phyloP scores from a whole-genome alignment of 2,329 filamentous ascomycete species.

The Colletotrichum euphorbiae region DNA sequence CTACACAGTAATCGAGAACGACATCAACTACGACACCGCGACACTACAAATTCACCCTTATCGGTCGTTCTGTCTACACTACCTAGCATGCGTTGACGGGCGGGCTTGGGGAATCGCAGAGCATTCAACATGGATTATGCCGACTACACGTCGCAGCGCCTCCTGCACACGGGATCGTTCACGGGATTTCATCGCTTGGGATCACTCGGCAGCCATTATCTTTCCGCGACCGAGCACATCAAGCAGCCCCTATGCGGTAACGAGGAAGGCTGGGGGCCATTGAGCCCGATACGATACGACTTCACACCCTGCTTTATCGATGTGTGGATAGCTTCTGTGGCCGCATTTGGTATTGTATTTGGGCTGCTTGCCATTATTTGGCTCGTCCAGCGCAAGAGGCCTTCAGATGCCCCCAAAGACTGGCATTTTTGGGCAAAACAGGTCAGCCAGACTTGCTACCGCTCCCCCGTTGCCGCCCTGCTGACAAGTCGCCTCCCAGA shows the following conservation, averaged over 20 bases:
- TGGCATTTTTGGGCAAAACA: conserved; percentile 95
- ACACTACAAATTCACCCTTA: neutral
- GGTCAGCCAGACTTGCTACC: conserved; percentile 62
- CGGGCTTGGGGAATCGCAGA: conserved; percentile 30
- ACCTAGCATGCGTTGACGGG: conserved; percentile 38
- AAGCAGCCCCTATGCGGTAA: conserved; percentile 87
- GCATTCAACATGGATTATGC: conserved; percentile 36
- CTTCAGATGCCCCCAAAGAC: conserved; percentile 78
- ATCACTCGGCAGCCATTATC: conserved; percentile 69
- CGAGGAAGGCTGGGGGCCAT: conserved; percentile 92
- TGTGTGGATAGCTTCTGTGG: conserved; percentile 84
- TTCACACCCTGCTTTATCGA: conserved; percentile 98
- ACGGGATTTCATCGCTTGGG: conserved; percentile 65
- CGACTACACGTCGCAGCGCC: conserved; percentile 55
- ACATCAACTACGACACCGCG: neutral
- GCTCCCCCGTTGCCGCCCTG: neutral
- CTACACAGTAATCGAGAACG: neutral
- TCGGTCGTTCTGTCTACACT: conserved; percentile 12
- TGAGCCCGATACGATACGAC: conserved; percentile 89
- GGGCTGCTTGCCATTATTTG: conserved; percentile 85
- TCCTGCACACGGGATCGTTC: conserved; percentile 70
- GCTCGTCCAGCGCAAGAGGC: conserved; percentile 76
- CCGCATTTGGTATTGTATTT: conserved; percentile 80
- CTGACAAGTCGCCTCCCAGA: conserved; percentile 47
- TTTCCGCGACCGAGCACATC: conserved; percentile 61